Base-by-base conservation (phyloP, 1,284 basidiomycete species). In the Amylostereum areolatum region DNA sequence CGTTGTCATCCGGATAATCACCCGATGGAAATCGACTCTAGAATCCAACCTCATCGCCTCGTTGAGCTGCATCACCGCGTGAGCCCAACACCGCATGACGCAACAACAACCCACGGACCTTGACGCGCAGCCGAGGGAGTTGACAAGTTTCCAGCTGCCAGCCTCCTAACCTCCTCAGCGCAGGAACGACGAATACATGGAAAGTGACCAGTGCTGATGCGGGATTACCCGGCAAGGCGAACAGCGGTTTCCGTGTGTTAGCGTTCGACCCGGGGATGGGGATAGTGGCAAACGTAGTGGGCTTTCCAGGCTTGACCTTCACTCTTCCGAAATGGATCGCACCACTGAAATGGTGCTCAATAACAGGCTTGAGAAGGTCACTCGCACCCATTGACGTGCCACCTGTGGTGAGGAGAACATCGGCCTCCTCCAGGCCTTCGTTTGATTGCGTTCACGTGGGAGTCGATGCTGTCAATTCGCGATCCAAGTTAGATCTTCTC, bases 301-400 rank as follows among this genome's bases (percentile, higher is more conserved):
- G 89, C 64, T 92, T 90, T 10, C 88, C 83, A 0, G 83, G 83
- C 58, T 87, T 87, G 50, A 85, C 73, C 27, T 73, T 74, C 45
- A 84, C 79, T 1, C 91, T 73, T 1, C 91, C 91, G 62, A 93
- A 92, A 59, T 92, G 87, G 11, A 92, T 74, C 2, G 75, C 81
- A 0, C 89, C 92, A 10, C 72, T 61, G 45, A 94, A 77, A 31
- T 85, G 73, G 18, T 83, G 78, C 65, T 95, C 92, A 52, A 95
- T 85, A 48, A 93, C 78, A 1, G 92, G 92, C 63, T 95, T 94
- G 43, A 95, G 67, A 29, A 94, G 72, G 63, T 95, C 92, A 1
- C 81, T 81, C 8, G 92, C 80, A 2, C 92, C 92, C 92, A 95
- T 95, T 4, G 87, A 90, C 2, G 92, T 93, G 2, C 92, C 92